Conservation (phyloP, 169 alveolate species). For the Perkinsus chesapeaki region DNA sequence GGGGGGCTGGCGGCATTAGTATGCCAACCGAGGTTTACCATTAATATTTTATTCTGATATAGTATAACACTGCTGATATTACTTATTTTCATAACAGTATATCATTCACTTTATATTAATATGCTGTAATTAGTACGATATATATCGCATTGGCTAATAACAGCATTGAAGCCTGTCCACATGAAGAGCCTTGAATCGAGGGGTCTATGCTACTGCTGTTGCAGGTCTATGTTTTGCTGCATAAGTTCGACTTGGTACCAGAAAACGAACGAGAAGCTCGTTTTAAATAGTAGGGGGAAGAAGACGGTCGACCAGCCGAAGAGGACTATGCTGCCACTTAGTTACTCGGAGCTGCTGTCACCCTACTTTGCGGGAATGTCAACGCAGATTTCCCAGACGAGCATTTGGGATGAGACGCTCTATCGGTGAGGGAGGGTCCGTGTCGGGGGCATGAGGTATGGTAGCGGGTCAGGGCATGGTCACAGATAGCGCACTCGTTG, state of each 20-base stretch:
- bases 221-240: slow-evolving; percentile 71
- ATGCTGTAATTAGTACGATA: no score
- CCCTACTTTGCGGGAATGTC: slow-evolving; percentile 18
- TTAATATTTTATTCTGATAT: no score
- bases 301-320: background rate
- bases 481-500: slow-evolving; percentile 70
- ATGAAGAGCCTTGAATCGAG: no score
- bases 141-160: no score
- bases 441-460: background rate
- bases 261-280: slow-evolving; percentile 60
- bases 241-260: slow-evolving; percentile 78
- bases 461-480: slow-evolving; percentile 75
- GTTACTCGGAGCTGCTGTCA: background rate
- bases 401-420: slow-evolving; percentile 85
- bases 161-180: no score
- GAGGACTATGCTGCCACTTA: background rate
- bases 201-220: background rate
- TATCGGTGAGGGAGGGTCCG: background rate
- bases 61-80: no score
- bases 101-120: no score
- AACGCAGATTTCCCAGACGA: slow-evolving; percentile 59
- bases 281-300: slow-evolving; percentile 22
- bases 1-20: no score
- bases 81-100: no score
- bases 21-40: no score